Evolutionary conservation across 345 rosid species (phyloP), one percentile per base, ranked within the genome.

Genomic region (Nephelium lappaceum): DNA sequence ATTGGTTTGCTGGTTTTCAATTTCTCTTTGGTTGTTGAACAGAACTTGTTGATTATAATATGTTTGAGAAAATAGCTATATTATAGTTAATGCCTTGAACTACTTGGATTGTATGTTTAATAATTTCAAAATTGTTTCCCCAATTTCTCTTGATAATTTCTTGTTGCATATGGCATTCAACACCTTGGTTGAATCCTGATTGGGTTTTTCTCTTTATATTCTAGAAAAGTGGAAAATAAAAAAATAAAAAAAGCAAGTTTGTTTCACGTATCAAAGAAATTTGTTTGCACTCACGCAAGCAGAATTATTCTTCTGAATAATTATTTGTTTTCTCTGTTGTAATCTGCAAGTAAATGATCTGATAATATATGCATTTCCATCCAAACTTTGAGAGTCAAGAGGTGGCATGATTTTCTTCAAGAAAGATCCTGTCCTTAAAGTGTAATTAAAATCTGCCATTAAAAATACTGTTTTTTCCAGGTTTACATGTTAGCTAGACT

Each of bases 391-490:
- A 88, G 99, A 81, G 98, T 84, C 98, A 60, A 90, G 98, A 88
- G 99, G 98, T 82, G 98, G 99, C 82, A 93, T 95, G 98, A 95
- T 95, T 80, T 95, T 95, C 84, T 95, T 95, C 85, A 90, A 31
- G 80, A 93, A 85, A 83, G 95, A 93, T 62, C 88, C 91, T 68
- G 83, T 93, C 77, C 91, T 86, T 70, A 98, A 98, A 36, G 92
- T 90, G 83, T 93, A 93, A 47, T 80, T 93, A 72, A 94, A 91
- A 84, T 77, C 95, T 79, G 95, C 98, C 72, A 82, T 95, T 68
- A 95, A 95, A 83, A 95, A 95, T 90, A 96, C 95, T 31, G 97
- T 2, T 95, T 78, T 95, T 95, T 78, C 97, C 97, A 12, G 98
- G 99, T 76, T 85, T 95, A 64, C 95, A 95, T 95, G 99, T 92